Percentiles rank a stretch among this genome's conserved stretches.
Evolutionary conservation across 1,284 basidiomycete species (phyloP).

Genomic region (Papiliotrema terrestris): DNA sequence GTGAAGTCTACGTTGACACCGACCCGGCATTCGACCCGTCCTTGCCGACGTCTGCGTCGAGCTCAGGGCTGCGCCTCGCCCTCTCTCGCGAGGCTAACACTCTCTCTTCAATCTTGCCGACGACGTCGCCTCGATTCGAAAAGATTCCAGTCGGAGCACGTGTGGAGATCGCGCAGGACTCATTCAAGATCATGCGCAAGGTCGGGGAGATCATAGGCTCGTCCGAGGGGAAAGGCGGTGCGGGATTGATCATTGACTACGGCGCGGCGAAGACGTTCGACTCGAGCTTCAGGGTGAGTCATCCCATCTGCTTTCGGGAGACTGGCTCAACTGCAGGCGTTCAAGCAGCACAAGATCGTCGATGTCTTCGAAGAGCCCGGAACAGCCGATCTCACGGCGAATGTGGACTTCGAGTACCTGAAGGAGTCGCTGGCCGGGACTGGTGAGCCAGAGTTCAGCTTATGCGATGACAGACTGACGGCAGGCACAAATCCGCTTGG

Average conservation of each 20-base stretch:
- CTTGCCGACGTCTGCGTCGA: constrained; percentile 14
- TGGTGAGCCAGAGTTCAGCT: constrained; percentile 53
- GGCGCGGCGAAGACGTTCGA: constrained; percentile 70
- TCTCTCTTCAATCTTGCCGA: constrained; percentile 62
- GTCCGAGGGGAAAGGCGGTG: constrained; percentile 50
- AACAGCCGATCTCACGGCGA: constrained; percentile 85
- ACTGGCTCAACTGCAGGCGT: constrained; percentile 59
- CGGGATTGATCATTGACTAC: constrained; percentile 86
- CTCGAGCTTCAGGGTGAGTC: constrained; percentile 72
- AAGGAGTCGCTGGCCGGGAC: constrained; percentile 67
- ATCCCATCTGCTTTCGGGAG: background rate
- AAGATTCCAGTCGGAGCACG: constrained; percentile 63
- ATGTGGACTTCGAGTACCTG: constrained; percentile 91
- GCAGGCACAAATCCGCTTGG: constrained; percentile 56
- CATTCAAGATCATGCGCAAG: constrained; percentile 63
- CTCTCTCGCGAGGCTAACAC: constrained; percentile 64
- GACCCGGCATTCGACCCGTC: constrained; percentile 27
- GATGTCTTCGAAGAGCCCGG: constrained; percentile 84
- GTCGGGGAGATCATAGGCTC: constrained; percentile 61
- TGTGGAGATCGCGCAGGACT: constrained; percentile 72
- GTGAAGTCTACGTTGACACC: constrained; percentile 75
- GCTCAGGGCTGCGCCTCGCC: constrained; percentile 60
- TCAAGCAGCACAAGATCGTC: constrained; percentile 80
- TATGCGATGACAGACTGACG: background rate
- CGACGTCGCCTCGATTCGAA: constrained; percentile 67